Conservation (phyloP, 345 rosid genomes). For the Brassica napus region Da-Ae NC_063446.1:20881001-20881500, state of each 20-base stretch:
- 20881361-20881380: constrained; percentile 56
- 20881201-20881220: background rate
- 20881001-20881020: background rate
- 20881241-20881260: background rate
- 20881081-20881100: background rate
- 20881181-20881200: background rate
- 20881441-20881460: constrained; percentile 76
- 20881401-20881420: constrained; percentile 50
- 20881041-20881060: background rate
- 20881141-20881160: constrained; percentile 11
- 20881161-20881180: background rate
- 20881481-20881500: constrained; percentile 35
- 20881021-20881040: constrained; percentile 20
- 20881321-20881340: constrained; percentile 65
- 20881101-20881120: background rate
- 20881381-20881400: constrained; percentile 51
- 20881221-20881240: constrained; percentile 2
- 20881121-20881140: background rate
- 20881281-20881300: constrained; percentile 65
- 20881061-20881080: background rate
- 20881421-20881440: constrained; percentile 55
- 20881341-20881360: constrained; percentile 44
- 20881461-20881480: constrained; percentile 55
- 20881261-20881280: constrained; percentile 71
- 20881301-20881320: constrained; percentile 90